Percentiles rank a stretch among this genome's conserved stretches.
Evolutionary conservation across 1,284 basidiomycete genomes (phyloP).

Genomic region (Macrocybe sp.): DNA sequence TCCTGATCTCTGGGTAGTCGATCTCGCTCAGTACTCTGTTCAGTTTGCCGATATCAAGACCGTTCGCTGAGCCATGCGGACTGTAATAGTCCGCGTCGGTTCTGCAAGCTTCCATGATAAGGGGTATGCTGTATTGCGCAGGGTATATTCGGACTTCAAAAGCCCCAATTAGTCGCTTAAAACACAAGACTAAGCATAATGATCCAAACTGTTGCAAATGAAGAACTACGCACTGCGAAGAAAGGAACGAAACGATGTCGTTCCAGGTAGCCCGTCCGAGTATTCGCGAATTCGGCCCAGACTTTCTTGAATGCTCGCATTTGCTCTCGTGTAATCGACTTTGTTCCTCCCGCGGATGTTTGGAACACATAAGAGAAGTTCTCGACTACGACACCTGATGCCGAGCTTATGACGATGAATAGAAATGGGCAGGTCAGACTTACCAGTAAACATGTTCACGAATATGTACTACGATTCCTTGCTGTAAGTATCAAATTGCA

Average conservation of each 20-base stretch:
- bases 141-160: slow-evolving; percentile 88
- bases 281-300: slow-evolving; percentile 84
- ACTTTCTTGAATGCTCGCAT: slow-evolving; percentile 93
- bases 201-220: slow-evolving; percentile 6
- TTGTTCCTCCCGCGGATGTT: slow-evolving; percentile 73
- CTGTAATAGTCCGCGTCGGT: slow-evolving; percentile 25
- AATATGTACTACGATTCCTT: slow-evolving; percentile 77
- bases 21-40: slow-evolving; percentile 55
- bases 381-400: slow-evolving; percentile 85
- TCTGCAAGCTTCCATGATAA: slow-evolving; percentile 49
- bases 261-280: slow-evolving; percentile 77
- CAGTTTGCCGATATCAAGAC: slow-evolving; percentile 65
- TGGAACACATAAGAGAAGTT: slow-evolving; percentile 98
- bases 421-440: slow-evolving; percentile 5
- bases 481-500: background rate
- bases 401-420: background rate
- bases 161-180: slow-evolving; percentile 70
- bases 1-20: slow-evolving; percentile 59
- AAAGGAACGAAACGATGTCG: slow-evolving; percentile 74
- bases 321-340: slow-evolving; percentile 82
- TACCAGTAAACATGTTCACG: slow-evolving; percentile 90
- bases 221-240: slow-evolving; percentile 46
- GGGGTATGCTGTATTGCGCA: slow-evolving; percentile 54
- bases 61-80: slow-evolving; percentile 35
- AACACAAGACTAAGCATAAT: background rate